Evolutionary conservation across 2,329 filamentous ascomycete genomes (phyloP).

Genomic region (Nothophoma quercina): DNA sequence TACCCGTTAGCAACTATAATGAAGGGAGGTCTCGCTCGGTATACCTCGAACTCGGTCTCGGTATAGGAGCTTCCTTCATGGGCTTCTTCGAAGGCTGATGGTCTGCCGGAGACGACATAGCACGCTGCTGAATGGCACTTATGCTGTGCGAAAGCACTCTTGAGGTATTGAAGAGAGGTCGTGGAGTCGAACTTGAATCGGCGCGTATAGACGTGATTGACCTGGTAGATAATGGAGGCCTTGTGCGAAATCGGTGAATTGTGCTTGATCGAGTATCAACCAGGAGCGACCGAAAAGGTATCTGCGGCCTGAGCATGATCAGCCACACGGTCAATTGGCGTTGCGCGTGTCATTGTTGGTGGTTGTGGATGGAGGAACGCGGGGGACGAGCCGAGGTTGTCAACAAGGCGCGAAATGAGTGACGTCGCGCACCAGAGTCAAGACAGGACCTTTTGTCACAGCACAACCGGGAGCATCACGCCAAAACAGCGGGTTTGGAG

Average conservation of each 20-base stretch:
- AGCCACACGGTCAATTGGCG: slow-evolving; percentile 20
- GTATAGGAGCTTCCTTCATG: slow-evolving; percentile 52
- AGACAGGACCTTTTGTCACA: not conserved
- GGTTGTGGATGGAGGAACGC: slow-evolving; percentile 28
- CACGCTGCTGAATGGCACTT: slow-evolving; percentile 18
- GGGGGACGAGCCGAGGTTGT: slow-evolving; percentile 48
- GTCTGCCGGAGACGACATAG: slow-evolving; percentile 45
- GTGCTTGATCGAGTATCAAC: slow-evolving; percentile 7
- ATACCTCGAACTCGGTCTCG: slow-evolving; percentile 71
- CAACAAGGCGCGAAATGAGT: not conserved
- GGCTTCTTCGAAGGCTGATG: slow-evolving; percentile 40
- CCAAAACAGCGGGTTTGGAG: not conserved
- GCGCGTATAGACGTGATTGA: not conserved
- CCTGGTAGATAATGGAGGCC: not conserved
- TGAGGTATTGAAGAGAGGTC: not conserved
- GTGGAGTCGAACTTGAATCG: not conserved
- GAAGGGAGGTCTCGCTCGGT: not conserved
- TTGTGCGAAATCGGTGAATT: not conserved
- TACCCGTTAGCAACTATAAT: not conserved
- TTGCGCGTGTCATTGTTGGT: slow-evolving; percentile 27
- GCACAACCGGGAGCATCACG: slow-evolving; percentile 9
- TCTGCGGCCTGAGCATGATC: slow-evolving; percentile 36
- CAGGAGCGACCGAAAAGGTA: slow-evolving; percentile 16
- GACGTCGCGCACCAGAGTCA: not conserved
- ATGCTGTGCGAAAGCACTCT: not conserved